phyloP scores from a whole-genome alignment of 768 basidiomycete species.

The Podaxis carcinomalis region DNA sequence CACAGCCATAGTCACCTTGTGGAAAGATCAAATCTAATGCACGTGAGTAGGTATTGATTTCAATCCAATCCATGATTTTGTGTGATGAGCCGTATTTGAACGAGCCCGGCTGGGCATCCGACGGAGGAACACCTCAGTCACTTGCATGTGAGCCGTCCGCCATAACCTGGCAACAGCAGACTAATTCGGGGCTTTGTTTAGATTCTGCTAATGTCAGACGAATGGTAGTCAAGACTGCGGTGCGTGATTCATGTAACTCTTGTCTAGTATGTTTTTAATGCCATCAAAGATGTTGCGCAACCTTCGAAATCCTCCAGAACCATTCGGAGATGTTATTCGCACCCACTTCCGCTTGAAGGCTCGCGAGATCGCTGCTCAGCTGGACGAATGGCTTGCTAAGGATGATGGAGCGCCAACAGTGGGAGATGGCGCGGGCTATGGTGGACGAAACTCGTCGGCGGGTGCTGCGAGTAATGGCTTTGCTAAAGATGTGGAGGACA shows the following conservation, averaged over 20 bases:
- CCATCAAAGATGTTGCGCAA: conserved; percentile 73
- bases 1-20: not conserved
- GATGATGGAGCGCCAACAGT: conserved; percentile 69
- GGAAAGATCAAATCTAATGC: conserved; percentile 28
- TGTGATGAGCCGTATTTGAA: conserved; percentile 93
- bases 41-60: conserved; percentile 76
- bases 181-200: conserved; percentile 21
- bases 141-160: conserved; percentile 58
- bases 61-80: conserved; percentile 95
- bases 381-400: conserved; percentile 71
- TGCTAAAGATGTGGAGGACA: conserved; percentile 65
- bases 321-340: conserved; percentile 81
- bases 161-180: not conserved
- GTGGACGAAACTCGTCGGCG: conserved; percentile 22
- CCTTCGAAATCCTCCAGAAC: conserved; percentile 76
- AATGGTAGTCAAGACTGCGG: conserved; percentile 89
- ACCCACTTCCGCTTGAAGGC: conserved; percentile 92
- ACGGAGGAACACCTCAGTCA: conserved; percentile 71
- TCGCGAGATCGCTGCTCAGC: conserved; percentile 58
- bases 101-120: conserved; percentile 83
- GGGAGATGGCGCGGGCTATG: conserved; percentile 47
- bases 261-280: not conserved
- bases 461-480: conserved; percentile 55
- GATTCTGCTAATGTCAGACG: conserved; percentile 90
- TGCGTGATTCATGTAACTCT: conserved; percentile 26